Conservation (phyloP, 179 eudicot genomes). For the Pouteria campechiana region DNA sequence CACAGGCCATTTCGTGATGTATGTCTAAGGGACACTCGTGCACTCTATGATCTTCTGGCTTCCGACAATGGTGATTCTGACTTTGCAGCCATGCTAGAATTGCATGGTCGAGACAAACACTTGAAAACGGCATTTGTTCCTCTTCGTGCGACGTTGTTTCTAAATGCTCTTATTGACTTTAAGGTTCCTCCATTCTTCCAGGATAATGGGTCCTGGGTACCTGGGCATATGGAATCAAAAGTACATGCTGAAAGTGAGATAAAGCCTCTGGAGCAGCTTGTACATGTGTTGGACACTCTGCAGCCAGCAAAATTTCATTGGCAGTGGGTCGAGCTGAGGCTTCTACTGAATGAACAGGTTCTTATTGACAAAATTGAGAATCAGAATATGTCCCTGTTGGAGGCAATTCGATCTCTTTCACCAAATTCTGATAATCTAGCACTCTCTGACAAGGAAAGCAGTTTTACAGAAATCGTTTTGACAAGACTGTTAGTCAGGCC, state of each 20-base stretch:
- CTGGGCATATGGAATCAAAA: slow-evolving; percentile 34
- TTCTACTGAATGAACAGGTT: slow-evolving; percentile 75
- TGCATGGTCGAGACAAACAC: slow-evolving; percentile 49
- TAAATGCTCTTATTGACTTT: slow-evolving; percentile 81
- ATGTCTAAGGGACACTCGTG: slow-evolving; percentile 64
- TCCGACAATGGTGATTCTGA: slow-evolving; percentile 74
- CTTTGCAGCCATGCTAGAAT: slow-evolving; percentile 68
- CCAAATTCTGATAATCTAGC: slow-evolving; percentile 48
- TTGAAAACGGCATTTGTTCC: slow-evolving; percentile 70
- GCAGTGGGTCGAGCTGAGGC: slow-evolving; percentile 98
- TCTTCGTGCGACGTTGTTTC: slow-evolving; percentile 75
- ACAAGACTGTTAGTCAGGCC: slow-evolving; percentile 89
- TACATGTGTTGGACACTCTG: slow-evolving; percentile 64
- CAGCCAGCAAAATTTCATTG: slow-evolving; percentile 98
- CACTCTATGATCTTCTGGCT: slow-evolving; percentile 66
- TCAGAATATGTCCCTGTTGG: slow-evolving; percentile 45
- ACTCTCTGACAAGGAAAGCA: slow-evolving; percentile 69
- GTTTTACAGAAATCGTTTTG: slow-evolving; percentile 59
- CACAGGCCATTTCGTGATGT: slow-evolving; percentile 93
- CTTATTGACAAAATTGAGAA: slow-evolving; percentile 57
- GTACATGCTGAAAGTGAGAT: slow-evolving; percentile 42
- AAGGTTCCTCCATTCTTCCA: slow-evolving; percentile 36
- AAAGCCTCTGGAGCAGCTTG: slow-evolving; percentile 61
- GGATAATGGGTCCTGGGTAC: slow-evolving; percentile 40
- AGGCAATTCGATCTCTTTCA: slow-evolving; percentile 56